These are phyloP conservation scores for Colletotrichum lindemuthianum DNA, from an alignment of 2,329 filamentous ascomycete species.

Conservation along the genomic window DNA sequence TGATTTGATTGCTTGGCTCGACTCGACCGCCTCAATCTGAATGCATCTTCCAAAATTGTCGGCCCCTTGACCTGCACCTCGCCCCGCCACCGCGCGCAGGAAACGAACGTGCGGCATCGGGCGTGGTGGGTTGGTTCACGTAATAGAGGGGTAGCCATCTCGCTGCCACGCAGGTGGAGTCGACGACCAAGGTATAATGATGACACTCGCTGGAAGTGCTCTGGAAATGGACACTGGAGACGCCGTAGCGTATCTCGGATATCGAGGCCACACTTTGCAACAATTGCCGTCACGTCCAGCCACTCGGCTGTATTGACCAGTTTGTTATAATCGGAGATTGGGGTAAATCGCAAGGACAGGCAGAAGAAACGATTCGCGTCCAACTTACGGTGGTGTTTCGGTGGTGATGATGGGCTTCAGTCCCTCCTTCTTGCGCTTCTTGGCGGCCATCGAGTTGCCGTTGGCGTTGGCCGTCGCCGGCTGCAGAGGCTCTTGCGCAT, in stretches of 20 bases:
- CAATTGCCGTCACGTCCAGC: no score
- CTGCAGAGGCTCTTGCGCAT: constrained; percentile 31
- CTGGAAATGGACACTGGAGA: not conserved
- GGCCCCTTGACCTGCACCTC: constrained; percentile 12
- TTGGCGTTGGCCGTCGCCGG: constrained; percentile 23
- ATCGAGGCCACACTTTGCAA: constrained; percentile 1
- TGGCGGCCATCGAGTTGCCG: constrained; percentile 46
- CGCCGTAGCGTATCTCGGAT: no score
- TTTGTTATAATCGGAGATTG: not conserved
- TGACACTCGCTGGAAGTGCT: no score
- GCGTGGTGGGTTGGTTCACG: constrained; percentile 21
- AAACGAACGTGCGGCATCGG: constrained; percentile 26
- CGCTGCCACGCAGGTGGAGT: not conserved
- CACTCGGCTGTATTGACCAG: no score
- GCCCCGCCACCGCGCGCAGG: constrained; percentile 30
- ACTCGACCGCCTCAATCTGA: constrained; percentile 11
- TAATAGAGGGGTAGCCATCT: constrained; percentile 28
- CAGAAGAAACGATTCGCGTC: constrained; percentile 29
- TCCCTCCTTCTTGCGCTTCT: constrained; percentile 80
- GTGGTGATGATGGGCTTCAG: constrained; percentile 82
- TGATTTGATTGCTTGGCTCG: constrained; percentile 8
- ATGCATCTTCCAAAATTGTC: not conserved
- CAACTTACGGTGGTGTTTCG: constrained; percentile 59
- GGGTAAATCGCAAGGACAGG: not conserved
- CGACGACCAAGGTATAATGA: no score